phyloP scores from a whole-genome alignment of 306 rosid genomes.

The Malus fusca region DNA sequence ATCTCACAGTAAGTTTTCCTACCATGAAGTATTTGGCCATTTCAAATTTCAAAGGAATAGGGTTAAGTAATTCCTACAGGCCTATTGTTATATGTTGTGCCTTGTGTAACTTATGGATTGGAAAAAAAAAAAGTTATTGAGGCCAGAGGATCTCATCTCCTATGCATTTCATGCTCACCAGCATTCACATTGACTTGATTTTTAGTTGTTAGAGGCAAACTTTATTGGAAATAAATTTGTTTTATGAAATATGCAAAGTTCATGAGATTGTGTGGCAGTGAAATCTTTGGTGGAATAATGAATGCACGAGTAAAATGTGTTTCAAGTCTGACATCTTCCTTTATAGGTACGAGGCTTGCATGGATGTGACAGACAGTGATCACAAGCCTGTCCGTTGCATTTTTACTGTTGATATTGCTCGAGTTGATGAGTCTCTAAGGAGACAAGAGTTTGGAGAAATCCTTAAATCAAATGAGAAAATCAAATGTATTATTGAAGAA shows the following conservation, averaged over 20 bases:
- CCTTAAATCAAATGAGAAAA: constrained; percentile 57
- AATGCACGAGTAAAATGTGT: background rate
- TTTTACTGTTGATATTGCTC: constrained; percentile 70
- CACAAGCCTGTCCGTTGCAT: constrained; percentile 97
- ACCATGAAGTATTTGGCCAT: constrained; percentile 9
- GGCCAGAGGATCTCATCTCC: background rate
- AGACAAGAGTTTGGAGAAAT: constrained; percentile 88
- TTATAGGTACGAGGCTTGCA: constrained; percentile 86
- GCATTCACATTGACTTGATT: background rate
- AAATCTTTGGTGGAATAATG: background rate
- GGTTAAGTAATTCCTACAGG: background rate
- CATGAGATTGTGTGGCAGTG: background rate
- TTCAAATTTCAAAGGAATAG: background rate
- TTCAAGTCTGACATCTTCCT: constrained; percentile 12
- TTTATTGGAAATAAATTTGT: background rate
- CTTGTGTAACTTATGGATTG: background rate
- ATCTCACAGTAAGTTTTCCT: constrained; percentile 53
- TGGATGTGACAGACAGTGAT: constrained; percentile 97
- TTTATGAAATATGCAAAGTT: background rate
- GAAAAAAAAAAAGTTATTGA: background rate
- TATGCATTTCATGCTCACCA: background rate
- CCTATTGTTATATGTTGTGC: background rate
- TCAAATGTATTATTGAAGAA: constrained; percentile 45
- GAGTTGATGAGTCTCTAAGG: constrained; percentile 83
- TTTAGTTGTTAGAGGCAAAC: background rate